Conservation (phyloP, 305 asterid species). For the Solanum hybrid region DNA sequence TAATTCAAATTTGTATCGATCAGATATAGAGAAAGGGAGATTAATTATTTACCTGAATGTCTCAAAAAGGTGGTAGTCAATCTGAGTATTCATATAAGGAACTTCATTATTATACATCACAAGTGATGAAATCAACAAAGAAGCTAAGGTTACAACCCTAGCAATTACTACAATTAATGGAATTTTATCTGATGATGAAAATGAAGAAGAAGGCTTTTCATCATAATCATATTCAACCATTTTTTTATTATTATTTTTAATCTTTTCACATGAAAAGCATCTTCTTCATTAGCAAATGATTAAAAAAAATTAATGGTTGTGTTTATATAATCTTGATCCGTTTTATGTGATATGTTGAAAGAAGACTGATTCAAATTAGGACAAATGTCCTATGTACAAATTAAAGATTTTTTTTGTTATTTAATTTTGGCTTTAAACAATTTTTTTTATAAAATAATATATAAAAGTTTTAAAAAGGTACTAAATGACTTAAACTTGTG, state of each 20-base stretch:
- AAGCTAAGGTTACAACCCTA: constrained; percentile 11
- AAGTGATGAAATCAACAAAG: constrained; percentile 17
- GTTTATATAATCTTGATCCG: neutral
- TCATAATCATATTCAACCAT: constrained; percentile 15
- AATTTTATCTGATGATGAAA: neutral
- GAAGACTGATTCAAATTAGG: neutral
- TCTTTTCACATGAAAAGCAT: neutral
- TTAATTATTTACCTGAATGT: constrained; percentile 15
- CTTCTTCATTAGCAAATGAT: neutral
- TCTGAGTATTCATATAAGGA: neutral
- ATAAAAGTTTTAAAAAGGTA: neutral
- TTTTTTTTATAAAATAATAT: neutral
- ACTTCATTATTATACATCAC: constrained; percentile 13
- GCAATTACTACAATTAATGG: constrained; percentile 10
- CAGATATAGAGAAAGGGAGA: neutral
- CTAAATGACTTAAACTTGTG: neutral
- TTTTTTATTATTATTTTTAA: neutral
- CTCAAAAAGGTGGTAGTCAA: constrained; percentile 4
- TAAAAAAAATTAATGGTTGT: neutral
- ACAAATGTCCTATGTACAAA: neutral
- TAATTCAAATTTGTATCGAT: neutral
- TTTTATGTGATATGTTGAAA: neutral
- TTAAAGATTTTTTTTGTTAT: neutral
- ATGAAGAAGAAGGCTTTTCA: neutral
- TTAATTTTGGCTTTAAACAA: neutral